Base-by-base conservation (phyloP, 768 basidiomycete genomes). In the Mycena floridula region DNA sequence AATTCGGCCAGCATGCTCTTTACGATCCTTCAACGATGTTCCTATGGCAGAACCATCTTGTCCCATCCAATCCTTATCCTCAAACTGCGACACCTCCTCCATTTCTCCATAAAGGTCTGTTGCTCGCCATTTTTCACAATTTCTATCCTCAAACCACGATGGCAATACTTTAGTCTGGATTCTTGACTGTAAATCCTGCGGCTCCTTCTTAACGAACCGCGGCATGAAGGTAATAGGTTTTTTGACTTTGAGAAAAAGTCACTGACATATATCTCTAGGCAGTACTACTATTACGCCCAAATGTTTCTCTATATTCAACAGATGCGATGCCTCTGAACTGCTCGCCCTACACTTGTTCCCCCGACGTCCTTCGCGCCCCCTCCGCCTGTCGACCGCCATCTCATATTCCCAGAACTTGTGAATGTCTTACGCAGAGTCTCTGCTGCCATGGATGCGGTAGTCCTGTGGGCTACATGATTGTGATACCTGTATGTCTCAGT, bases 341-440 rank as follows among this genome's bases (percentile, higher is more conserved):
- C 59, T 85, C 86, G 3, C 77, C 80, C 11, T 81, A 76, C 52
- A 66, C 75, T 20, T 61, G 77, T 25, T 71, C 65, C 48, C 69
- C 68, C 20, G 69, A 76, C 25, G 65, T 59, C 2, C 61, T 72
- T 30, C 64, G 64, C 4, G 67, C 67, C 20, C 49, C 56, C 13
- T 56, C 65, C 6, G 57, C 64, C 26, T 66, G 64, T 62, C 65
- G 63, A 28, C 60, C 69, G 15, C 55, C n/a, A n/a, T n/a, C 62
- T 16, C 51, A 50, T 20, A 50, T 48, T 27, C 53, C 62, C 13
- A 57, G 64, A 32, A 89, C 88, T 7, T 92, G 89, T 61, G 86
- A 88, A 56, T 93, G 89, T 58, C 68, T 92, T 36, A 92, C 89
- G 2, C 85, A 89, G 59, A 82, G 81, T 0, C 69, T 92, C 18